Percentiles rank a stretch among this genome's conserved stretches.
phyloP scores from a whole-genome alignment of 202 grass and related monocot genomes.

The Zizania palustris region DNA sequence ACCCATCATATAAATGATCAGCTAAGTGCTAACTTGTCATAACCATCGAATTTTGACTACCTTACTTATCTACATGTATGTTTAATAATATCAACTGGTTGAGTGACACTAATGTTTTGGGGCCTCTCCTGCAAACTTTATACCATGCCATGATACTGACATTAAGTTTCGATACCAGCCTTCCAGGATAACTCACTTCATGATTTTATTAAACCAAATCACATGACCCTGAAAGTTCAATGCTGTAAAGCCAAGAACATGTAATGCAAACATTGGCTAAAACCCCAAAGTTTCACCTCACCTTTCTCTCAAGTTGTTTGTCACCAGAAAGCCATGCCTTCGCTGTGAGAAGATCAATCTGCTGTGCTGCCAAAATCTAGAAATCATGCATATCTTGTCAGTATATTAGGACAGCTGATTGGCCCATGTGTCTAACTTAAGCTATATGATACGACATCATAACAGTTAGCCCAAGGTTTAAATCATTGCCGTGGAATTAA shows the following conservation, averaged over 20 bases:
- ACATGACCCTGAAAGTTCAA: not conserved
- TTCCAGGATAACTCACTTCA: not conserved
- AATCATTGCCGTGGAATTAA: not conserved
- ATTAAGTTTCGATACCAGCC: not conserved
- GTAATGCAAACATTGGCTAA: not conserved
- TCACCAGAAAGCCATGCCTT: conserved; percentile 80
- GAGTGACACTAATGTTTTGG: not conserved
- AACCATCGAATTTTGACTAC: not conserved
- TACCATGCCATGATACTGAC: not conserved
- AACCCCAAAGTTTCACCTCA: conserved; percentile 33
- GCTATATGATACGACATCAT: not conserved
- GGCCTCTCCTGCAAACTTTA: conserved; percentile 10
- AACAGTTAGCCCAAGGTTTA: conserved; percentile 25
- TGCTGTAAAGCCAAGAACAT: conserved; percentile 28
- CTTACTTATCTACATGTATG: not conserved
- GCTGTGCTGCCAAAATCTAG: conserved; percentile 67
- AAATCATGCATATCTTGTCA: conserved; percentile 27
- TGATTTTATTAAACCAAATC: conserved; percentile 5
- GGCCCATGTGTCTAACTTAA: not conserved
- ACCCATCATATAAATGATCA: too few relatives aligned
- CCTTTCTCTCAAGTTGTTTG: conserved; percentile 84
- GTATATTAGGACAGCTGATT: not conserved
- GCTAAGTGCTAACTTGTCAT: not conserved
- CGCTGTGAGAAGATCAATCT: conserved; percentile 81
- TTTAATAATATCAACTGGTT: not conserved